phyloP scores from a whole-genome alignment of 176 grass and related monocot species.

The Musa beccarii region DNA sequence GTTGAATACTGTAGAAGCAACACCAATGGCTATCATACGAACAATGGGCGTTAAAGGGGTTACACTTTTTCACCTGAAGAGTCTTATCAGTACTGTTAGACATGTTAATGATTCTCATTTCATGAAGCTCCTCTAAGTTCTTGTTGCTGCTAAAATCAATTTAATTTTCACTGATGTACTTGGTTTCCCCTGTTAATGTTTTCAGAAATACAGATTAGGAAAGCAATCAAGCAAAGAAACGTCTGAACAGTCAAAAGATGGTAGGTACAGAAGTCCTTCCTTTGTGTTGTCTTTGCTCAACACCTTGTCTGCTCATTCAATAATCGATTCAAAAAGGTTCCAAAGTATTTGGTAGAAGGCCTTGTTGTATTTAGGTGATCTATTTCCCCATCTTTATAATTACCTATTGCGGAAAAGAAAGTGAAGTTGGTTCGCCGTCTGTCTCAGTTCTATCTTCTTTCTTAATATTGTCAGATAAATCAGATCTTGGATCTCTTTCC shows the following conservation, averaged over 20 bases:
- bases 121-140: constrained; percentile 4
- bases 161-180: constrained; percentile 3
- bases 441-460: not conserved
- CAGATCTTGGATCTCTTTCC: not conserved
- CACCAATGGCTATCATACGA: constrained; percentile 90
- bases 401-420: too few relatives aligned
- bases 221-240: constrained; percentile 90
- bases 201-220: constrained; percentile 92
- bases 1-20: constrained; percentile 57
- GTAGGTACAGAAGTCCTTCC: constrained; percentile 31
- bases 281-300: not conserved
- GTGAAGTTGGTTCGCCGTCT: not conserved
- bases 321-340: not conserved
- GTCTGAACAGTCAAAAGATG: constrained; percentile 80
- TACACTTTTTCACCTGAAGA: constrained; percentile 94
- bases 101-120: not conserved
- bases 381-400: not conserved
- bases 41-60: constrained; percentile 97
- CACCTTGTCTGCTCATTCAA: not conserved
- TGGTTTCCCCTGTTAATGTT: constrained; percentile 9
- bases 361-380: not conserved
- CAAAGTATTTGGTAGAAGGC: not conserved
- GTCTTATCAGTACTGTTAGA: constrained; percentile 61
- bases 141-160: constrained; percentile 4
- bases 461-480: not conserved